Conservation (phyloP, 352 stramenopile species). For the Salisapilia sapeloensis region DNA sequence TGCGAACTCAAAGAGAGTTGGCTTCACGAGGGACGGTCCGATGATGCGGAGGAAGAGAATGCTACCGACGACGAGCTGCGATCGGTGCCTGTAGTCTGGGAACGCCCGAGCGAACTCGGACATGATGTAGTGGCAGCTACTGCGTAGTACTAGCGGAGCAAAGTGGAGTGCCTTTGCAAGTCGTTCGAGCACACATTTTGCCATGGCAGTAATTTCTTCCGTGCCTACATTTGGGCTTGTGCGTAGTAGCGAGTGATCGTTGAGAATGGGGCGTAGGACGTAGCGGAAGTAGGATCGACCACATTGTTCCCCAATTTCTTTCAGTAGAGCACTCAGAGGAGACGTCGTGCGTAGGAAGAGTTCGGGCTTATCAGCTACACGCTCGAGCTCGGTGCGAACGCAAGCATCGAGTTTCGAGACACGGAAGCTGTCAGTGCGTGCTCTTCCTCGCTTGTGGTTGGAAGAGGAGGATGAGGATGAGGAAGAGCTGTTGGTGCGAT, state of each 20-base stretch:
- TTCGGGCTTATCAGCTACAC: no score
- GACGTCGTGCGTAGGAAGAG: slow-evolving; percentile 68
- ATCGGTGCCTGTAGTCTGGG: slow-evolving; percentile 32
- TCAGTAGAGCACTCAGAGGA: slow-evolving; percentile 48
- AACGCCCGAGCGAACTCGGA: slow-evolving; percentile 54
- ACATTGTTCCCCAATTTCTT: slow-evolving; percentile 43
- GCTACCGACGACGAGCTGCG: slow-evolving; percentile 55
- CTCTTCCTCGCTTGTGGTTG: no score
- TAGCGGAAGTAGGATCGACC: slow-evolving; percentile 70
- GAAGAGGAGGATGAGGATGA: no score
- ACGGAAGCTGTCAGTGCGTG: no score
- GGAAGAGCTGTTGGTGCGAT: no score
- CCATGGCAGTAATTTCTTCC: slow-evolving; percentile 32
- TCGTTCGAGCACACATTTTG: slow-evolving; percentile 43
- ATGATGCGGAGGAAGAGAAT: slow-evolving; percentile 62
- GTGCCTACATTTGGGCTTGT: slow-evolving; percentile 9
- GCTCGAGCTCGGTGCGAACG: no score
- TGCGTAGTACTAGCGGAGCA: slow-evolving; percentile 49
- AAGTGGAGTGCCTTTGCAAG: slow-evolving; percentile 56
- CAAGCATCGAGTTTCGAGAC: no score
- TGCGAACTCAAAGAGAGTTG: slow-evolving; percentile 59
- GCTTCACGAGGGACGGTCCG: slow-evolving; percentile 65
- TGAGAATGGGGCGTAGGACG: slow-evolving; percentile 58
- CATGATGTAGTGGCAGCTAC: slow-evolving; percentile 54
- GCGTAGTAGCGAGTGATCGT: slow-evolving; percentile 40